Base-by-base conservation (phyloP, 2,329 filamentous ascomycete species). In the Talaromyces albobiverticillius region DNA sequence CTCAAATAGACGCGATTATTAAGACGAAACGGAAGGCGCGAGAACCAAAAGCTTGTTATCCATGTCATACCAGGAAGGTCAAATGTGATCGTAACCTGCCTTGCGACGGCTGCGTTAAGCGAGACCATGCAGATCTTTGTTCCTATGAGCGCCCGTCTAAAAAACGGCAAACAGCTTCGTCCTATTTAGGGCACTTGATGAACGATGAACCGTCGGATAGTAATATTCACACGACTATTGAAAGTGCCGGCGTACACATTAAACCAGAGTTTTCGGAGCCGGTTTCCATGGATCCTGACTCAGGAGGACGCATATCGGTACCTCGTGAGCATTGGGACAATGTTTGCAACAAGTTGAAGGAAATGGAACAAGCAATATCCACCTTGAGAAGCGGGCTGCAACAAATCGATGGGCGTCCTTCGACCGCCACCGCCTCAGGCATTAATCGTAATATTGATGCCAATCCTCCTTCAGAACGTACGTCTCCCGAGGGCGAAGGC, bases 11-110 rank as follows among this genome's bases (percentile, higher is more conserved):
- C 56, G 69, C 69, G 18, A 71, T 72, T 43, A 71, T 72, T 47
- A 62, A 68, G 41, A 70, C 68, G 41, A 71, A 71, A 56, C 62
- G 69, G 40, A 72, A 72, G 57, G 69, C 75, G 46, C 70, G 75
- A 46, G 75, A 78, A 56, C 75, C 75, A 8, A 71, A 78, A 64
- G 73, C 73, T 43, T 76, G 73, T 58, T 76, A 76, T 55, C 73
- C 73, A 11, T 76, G 73, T 54, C 73, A 76, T 59, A 71, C 72
- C 49, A 70, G 73, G n/a, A 76, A 76, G 55, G 75, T 78, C 38
- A 78, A 77, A 65, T 78, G 75, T 61, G 75, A 78, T 61, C 73
- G 75, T 38, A 77, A 77, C 46, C 62, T 77, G 8, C 75, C 75
- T 3, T 78, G 75, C 61, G 75, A 77, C 56, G 75, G 74, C 18